Evolutionary conservation across 495 filamentous ascomycete species (phyloP), one percentile per base, ranked within the genome.

Genomic region (Immersiella caudata): DNA sequence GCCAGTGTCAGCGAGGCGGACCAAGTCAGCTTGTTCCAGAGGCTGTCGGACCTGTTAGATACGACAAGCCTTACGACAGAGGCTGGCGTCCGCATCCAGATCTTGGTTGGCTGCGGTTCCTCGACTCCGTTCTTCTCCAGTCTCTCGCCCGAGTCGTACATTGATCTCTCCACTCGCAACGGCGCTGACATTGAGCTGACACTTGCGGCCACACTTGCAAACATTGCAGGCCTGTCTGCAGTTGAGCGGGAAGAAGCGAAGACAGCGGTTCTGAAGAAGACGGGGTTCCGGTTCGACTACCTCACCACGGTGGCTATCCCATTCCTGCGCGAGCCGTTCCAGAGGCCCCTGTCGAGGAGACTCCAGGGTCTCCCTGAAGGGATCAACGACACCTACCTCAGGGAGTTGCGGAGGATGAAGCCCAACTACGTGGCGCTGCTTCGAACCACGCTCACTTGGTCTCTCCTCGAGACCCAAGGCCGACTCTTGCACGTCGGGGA

Each of bases 381-480:
- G 4, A 50, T 67, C 6, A 64, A 25, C 14, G 70, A 75, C 40
- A 59, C 59, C 14, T 75, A 75, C 29, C 24, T 20, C 56, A 67
- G 66, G 29, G 71, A 64, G 7, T 40, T 75, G 26, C 51, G 67
- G 8, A 68, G 60, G 18, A 70, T 75, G 65, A 71, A 65, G 36
- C 61, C 73, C 11, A 73, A 75, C 60, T 75, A 75, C 40, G 50
- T 71, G 18, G 71, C 60, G 1, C 71, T 75, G 2, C 69, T 75
- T 11, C 68, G 70, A 5, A 73, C 71, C 0, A 67, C 71, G 3
- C 67, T 75, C 6, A 75, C 69, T 8, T 73, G 73, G 73, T 57
- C 64, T 0, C 49, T 73, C 2, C 64, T 75, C 59, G 63, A 3
- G 62, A 66, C 1, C 58, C 63, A 18, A 60, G 60, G 12, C 50